phyloP scores from a whole-genome alignment of 129 eudicot genomes.

The Ambrosia artemisiifolia region DNA sequence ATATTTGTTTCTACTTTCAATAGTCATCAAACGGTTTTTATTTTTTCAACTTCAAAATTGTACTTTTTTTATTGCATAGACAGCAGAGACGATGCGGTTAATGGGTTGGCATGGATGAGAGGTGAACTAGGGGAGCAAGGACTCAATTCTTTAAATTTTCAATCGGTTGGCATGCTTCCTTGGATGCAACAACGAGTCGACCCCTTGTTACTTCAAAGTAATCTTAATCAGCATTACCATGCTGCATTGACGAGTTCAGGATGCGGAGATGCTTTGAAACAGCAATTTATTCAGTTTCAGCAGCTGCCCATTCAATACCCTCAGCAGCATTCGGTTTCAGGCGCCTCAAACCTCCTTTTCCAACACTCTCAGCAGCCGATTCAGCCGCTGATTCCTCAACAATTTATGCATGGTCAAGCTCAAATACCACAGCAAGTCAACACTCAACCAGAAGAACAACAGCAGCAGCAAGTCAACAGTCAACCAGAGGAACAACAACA shows the following conservation, averaged over 20 bases:
- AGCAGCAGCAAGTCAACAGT: conserved; percentile 23
- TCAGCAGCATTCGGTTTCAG: conserved; percentile 43
- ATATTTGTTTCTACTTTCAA: not conserved
- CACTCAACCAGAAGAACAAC: conserved; percentile 54
- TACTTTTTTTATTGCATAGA: conserved; percentile 33
- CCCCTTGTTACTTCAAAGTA: conserved; percentile 47
- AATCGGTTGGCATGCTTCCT: conserved; percentile 74
- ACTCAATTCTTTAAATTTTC: conserved; percentile 62
- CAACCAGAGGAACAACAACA: too few relatives aligned
- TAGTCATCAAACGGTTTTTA: not conserved
- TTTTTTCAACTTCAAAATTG: not conserved
- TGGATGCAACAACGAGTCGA: conserved; percentile 95
- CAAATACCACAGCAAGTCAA: conserved; percentile 56
- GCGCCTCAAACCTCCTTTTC: conserved; percentile 50
- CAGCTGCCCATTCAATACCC: conserved; percentile 67
- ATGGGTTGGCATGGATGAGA: conserved; percentile 82
- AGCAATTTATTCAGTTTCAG: conserved; percentile 75
- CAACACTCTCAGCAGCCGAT: conserved; percentile 55
- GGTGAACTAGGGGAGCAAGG: conserved; percentile 78
- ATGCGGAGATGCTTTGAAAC: conserved; percentile 59
- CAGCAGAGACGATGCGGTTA: conserved; percentile 56
- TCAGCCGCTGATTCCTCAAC: conserved; percentile 56
- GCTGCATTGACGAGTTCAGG: conserved; percentile 75
- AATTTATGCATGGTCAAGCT: conserved; percentile 63
- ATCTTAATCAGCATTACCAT: conserved; percentile 88